Evolutionary conservation across 257 asterid species (phyloP), one percentile per base, ranked within the genome.

Genomic region (Ilex asprella): DNA sequence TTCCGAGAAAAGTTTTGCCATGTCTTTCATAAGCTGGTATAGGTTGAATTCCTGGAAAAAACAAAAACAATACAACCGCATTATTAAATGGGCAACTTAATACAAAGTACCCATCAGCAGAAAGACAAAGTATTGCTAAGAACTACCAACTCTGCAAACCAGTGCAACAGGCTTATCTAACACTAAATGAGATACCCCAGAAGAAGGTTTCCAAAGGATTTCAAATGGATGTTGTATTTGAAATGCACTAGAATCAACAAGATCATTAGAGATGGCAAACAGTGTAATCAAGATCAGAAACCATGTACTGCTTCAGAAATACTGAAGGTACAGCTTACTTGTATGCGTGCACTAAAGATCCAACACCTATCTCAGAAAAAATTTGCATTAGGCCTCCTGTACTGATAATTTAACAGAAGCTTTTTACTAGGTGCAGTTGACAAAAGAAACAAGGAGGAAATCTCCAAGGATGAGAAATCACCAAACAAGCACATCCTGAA

Each of bases 401-500:
- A 68, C 74, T 79, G 78, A 70, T 83, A 78, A 75, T 74, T 80
- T 59, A 70, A 66, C 64, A 60, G 69, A 70, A 73, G 78, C 70
- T 77, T 78, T 76, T 71, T 80, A 78, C 89, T 85, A 89, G 67
- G 97, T 89, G 82, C 87, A 84, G 76, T 87, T 82, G 86, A 87
- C 87, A 70, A 85, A 87, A 79, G 94, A 82, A 76, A 89, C 84
- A 69, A 93, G 87, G 79, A 79, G 89, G 75, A 76, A 89, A 76
- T 78, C 79, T 73, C 96, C 88, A 78, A 74, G 71, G 78, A 73
- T 69, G 78, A 89, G 78, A 75, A 82, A 81, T 73, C 84, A 83
- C 96, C 97, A 89, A 66, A 87, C 86, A 56, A 89, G 93, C 64
- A 85, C 89, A 89, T 93, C 87, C 68, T 82, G 93, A 83, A 89